Base-by-base conservation (phyloP, 176 grass and related monocot species). In the Hordeum marinum region DNA sequence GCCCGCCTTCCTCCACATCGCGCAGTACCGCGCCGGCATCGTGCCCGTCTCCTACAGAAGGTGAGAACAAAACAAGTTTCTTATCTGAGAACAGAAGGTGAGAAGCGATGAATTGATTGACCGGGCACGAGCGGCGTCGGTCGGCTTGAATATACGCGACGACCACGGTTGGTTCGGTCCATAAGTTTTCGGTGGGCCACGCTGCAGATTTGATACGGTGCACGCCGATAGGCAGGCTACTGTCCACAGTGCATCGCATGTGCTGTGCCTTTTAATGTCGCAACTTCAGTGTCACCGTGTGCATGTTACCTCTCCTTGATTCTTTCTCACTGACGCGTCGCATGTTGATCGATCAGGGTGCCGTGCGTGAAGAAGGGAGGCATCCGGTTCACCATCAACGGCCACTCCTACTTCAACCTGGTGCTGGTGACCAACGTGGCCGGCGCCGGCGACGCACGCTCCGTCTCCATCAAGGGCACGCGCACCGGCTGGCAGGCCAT, bases 1-100 rank as follows among this genome's bases (percentile, higher is more conserved):
- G 84, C 92, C 92, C 0, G 89, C 84, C 40, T 94, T 94, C 92
- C 92, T 90, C 76, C 86, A 72, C 79, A 94, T 94, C 86, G 92
- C 76, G 14, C 80, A 86, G 92, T 94, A 94, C 86, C 89, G 92
- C 43, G 88, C 89, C 29, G 92, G 92, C 57, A 94, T 94, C 65
- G 92, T 94, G 21, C 92, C 92, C 77, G 92, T 94, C 80, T 25
- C 84, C 0, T 92, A 67, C 87, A 71, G 91, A 9, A 90, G 91
- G 91, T 92, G 46, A 80, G 63, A 7, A 0, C 29, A 29, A 29
- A 1, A 29, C n/a, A 29, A 29, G 29, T 29, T 29, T 29, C 29
- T 29, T 29, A 29, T 2, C 29, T 29, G 29, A 2, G 29, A 6
- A 50, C 4, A 3, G n/a, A n/a, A n/a, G n/a, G n/a, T n/a, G n/a